These are phyloP conservation scores for Penicillium aurantiogriseum DNA, from an alignment of 2,329 filamentous ascomycete genomes.

Conservation along the genomic window DNA sequence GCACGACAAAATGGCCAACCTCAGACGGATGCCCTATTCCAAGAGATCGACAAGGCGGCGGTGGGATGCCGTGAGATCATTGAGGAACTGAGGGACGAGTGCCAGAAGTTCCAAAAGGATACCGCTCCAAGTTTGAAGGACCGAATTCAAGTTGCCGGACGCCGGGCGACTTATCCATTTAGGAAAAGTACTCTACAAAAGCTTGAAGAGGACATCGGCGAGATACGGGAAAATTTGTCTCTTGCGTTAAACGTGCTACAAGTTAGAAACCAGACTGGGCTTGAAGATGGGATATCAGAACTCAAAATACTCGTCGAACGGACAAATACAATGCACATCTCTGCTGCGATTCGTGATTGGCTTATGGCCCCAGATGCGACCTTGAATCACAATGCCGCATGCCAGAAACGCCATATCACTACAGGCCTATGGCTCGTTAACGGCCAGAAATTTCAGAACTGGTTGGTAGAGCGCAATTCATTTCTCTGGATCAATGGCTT, in stretches of 20 bases:
- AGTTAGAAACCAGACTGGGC: constrained; percentile 14
- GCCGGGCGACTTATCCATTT: constrained; percentile 27
- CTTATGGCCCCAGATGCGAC: constrained; percentile 39
- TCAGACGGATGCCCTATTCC: background rate
- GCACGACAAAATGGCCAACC: background rate
- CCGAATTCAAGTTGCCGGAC: constrained; percentile 12
- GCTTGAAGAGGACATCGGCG: constrained; percentile 40
- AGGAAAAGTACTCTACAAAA: constrained; percentile 40
- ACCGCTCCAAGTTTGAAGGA: background rate
- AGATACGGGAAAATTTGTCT: constrained; percentile 31
- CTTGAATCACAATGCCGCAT: constrained; percentile 34
- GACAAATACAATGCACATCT: constrained; percentile 22
- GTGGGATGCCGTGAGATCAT: constrained; percentile 6
- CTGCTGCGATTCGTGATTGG: constrained; percentile 30
- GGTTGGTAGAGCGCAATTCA: constrained; percentile 26
- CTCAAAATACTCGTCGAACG: constrained; percentile 5
- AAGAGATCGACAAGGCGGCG: constrained; percentile 1
- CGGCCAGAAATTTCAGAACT: constrained; percentile 20
- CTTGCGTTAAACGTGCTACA: constrained; percentile 36
- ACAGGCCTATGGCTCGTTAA: constrained; percentile 38
- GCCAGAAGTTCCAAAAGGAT: constrained; percentile 5
- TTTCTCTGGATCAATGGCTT: constrained; percentile 34
- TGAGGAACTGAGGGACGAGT: constrained; percentile 6
- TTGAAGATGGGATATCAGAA: constrained; percentile 6
- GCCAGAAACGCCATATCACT: constrained; percentile 31